Base-by-base conservation (phyloP, 345 rosid genomes). In the Laguncularia racemosa region DNA sequence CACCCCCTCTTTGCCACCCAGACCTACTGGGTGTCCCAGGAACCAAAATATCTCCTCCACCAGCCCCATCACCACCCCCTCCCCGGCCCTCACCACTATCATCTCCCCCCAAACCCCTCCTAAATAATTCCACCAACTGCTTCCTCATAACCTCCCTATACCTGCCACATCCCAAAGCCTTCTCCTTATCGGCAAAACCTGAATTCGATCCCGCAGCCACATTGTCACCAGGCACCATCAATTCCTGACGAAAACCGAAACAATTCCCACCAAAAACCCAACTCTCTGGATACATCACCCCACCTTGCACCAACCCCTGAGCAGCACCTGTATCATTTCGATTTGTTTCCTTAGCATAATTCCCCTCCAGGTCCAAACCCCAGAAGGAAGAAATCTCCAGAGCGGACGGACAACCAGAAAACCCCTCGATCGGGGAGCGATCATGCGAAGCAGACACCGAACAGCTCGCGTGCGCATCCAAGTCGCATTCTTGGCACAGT, bases 401-500 rank as follows among this genome's bases (percentile, higher is more conserved):
- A 9, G 83, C 83, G 8, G 86, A 74, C 0, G 92, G 88, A 40
- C 89, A 83, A 0, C 88, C 96, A 1, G 89, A 78, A 63, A 88
- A 83, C 0, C 90, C 92, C 51, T 88, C 88, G 1, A 81, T 44
- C 2, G 72, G 77, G 44, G 71, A 33, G 5, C 89, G 89, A 55
- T 81, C 85, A 61, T 88, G 92, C 0, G 89, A 52, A 47, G 81
- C 80, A 43, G 95, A 82, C 14, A 77, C 79, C 0, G 89, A 79
- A 1, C 65, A 82, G 62, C 88, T 78, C 15, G 71, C 74, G 50
- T 64, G 68, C 38, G 53, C 63, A 13, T 70, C 65, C 84, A 77
- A 82, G 20, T 84, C 83, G 60, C 96, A 91, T 33, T 56, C 71
- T 59, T 82, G 81, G 63, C 96, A 91, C 47, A 78, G 14, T 13